Percentiles rank a stretch among this genome's conserved stretches.
phyloP scores from a whole-genome alignment of 352 stramenopile genomes.

The Halophytophthora polymorphica region DNA sequence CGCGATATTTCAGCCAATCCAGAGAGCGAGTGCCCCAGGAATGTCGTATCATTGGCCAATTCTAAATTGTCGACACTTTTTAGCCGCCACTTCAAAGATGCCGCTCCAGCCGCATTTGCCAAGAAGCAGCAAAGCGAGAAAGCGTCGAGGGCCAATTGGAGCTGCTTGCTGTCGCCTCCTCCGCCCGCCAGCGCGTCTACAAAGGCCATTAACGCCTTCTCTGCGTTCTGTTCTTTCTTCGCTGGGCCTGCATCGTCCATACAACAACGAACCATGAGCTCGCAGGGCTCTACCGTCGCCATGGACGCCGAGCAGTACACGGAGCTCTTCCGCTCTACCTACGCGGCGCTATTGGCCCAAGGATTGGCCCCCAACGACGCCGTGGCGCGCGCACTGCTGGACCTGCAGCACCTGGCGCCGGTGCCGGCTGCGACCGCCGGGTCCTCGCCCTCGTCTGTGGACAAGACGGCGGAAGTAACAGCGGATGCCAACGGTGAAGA shows the following conservation, averaged over 20 bases:
- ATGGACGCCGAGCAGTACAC: constrained; percentile 27
- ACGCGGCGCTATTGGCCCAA: constrained; percentile 42
- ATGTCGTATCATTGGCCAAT: constrained; percentile 1
- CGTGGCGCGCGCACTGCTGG: constrained; percentile 45
- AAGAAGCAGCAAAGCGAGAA: constrained; percentile 11
- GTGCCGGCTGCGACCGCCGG: not conserved
- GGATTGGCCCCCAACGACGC: constrained; percentile 62
- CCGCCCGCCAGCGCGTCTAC: too few species aligned
- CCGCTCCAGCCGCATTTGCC: constrained; percentile 4
- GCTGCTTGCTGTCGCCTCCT: not conserved
- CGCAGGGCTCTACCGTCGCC: constrained; percentile 12
- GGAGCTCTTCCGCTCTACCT: constrained; percentile 51
- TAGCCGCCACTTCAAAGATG: constrained; percentile 24
- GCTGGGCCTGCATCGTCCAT: too few species aligned
- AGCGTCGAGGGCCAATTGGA: constrained; percentile 1
- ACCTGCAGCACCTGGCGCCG: constrained; percentile 38
- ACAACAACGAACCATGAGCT: constrained; percentile 13
- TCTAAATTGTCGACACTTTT: not conserved
- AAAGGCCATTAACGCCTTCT: too few species aligned
- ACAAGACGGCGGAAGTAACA: constrained; percentile 12
- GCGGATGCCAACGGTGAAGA: constrained; percentile 19
- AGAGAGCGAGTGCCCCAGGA: not conserved
- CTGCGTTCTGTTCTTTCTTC: too few species aligned
- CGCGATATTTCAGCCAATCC: constrained; percentile 17
- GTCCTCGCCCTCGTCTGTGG: not conserved